These are phyloP conservation scores for Anastatica hierochuntica DNA, from an alignment of 345 rosid species.

Conservation along the genomic window DNA sequence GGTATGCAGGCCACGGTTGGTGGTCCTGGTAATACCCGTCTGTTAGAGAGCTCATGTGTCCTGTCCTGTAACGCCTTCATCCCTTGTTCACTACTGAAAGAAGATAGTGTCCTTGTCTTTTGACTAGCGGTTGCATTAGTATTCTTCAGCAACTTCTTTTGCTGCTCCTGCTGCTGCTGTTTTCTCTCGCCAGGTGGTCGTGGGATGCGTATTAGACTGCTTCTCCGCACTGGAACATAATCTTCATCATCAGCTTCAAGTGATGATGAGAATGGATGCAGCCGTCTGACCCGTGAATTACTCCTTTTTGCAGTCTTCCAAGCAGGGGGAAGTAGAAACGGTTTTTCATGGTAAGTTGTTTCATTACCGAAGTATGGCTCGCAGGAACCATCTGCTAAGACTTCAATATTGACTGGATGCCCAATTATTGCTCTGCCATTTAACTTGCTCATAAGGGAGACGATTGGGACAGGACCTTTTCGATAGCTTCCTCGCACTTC, in stretches of 20 bases:
- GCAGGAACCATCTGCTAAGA: slow-evolving; percentile 60
- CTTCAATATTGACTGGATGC: slow-evolving; percentile 74
- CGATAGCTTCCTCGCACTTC: slow-evolving; percentile 77
- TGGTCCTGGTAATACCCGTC: slow-evolving; percentile 50
- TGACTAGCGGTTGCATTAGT: slow-evolving; percentile 50
- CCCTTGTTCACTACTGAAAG: slow-evolving; percentile 54
- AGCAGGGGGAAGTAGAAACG: slow-evolving; percentile 46
- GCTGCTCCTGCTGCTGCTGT: slow-evolving; percentile 30
- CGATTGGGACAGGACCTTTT: slow-evolving; percentile 72
- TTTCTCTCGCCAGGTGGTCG: slow-evolving; percentile 33
- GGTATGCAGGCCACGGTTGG: slow-evolving; percentile 98
- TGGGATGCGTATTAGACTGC: too few relatives aligned
- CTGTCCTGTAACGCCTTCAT: slow-evolving; percentile 27
- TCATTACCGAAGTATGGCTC: slow-evolving; percentile 41
- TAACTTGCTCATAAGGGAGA: slow-evolving; percentile 70
- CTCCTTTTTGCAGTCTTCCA: slow-evolving; percentile 96
- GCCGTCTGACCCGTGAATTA: slow-evolving; percentile 69
- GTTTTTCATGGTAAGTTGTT: slow-evolving; percentile 40
- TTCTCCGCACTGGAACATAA: slow-evolving; percentile 26
- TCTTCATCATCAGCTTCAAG: slow-evolving; percentile 37
- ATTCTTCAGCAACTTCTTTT: slow-evolving; percentile 43
- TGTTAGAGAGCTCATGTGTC: slow-evolving; percentile 53
- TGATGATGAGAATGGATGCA: slow-evolving; percentile 35
- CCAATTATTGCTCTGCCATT: slow-evolving; percentile 88
- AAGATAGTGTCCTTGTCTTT: slow-evolving; percentile 79